These are phyloP conservation scores for Ophiocordyceps camponoti-rufipedis DNA, from an alignment of 2,329 filamentous ascomycete species.

Conservation along the genomic window DNA sequence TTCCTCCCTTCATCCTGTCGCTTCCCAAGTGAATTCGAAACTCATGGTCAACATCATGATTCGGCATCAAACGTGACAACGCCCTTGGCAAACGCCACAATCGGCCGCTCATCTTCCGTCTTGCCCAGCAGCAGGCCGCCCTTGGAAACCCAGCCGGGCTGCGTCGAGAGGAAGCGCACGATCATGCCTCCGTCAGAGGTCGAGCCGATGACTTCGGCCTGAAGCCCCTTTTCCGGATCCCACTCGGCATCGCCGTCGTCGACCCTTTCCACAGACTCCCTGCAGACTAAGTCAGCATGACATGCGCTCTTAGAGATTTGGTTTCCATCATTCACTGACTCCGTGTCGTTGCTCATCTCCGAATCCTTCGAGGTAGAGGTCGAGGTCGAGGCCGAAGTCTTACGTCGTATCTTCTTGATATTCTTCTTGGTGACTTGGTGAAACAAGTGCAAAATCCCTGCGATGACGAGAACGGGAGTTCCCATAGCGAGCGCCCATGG, in stretches of 20 bases:
- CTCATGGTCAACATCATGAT: not conserved
- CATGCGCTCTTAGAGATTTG: not conserved
- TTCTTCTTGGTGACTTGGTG: conserved; percentile 20
- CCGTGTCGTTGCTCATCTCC: conserved; percentile 19
- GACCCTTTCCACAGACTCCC: conserved; percentile 12
- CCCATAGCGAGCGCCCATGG: conserved; percentile 41
- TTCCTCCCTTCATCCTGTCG: too few relatives aligned
- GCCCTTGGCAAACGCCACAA: conserved; percentile 20
- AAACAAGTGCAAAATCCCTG: conserved; percentile 30
- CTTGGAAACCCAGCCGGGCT: conserved; percentile 12
- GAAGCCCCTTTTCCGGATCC: conserved; percentile 8
- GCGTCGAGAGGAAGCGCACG: conserved; percentile 20
- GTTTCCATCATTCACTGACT: conserved; percentile 13
- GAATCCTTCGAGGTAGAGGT: conserved; percentile 4
- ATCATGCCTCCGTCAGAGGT: conserved; percentile 27
- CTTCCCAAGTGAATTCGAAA: too few relatives aligned
- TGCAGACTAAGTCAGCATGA: conserved; percentile 1
- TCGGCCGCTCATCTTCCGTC: conserved; percentile 14
- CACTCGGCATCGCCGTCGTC: conserved; percentile 4
- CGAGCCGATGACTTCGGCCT: conserved; percentile 23
- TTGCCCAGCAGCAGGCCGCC: conserved; percentile 17
- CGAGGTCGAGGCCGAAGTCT: not conserved
- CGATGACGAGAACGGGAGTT: conserved; percentile 40
- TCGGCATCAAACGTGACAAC: conserved; percentile 13
- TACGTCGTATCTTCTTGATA: conserved; percentile 14